phyloP scores from a whole-genome alignment of 768 basidiomycete genomes.

The Xerocomellus chrysenteron region DNA sequence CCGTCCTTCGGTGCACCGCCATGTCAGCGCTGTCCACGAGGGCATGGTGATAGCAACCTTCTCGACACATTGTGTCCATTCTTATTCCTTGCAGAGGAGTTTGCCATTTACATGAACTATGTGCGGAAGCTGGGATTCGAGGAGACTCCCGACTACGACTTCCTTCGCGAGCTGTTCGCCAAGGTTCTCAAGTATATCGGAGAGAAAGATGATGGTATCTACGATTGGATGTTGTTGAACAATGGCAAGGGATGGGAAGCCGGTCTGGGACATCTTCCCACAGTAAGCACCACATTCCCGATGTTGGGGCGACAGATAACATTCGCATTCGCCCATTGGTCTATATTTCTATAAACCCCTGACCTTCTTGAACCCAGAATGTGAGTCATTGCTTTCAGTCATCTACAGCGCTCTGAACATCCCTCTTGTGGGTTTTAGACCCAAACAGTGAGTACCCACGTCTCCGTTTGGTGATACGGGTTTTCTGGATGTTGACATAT shows the following conservation, averaged over 20 bases:
- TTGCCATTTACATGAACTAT: constrained; percentile 98
- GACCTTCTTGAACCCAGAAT: no score
- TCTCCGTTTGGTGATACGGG: no score
- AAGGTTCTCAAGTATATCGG: constrained; percentile 87
- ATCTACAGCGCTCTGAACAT: no score
- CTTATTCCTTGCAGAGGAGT: constrained; percentile 62
- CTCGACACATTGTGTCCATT: constrained; percentile 1
- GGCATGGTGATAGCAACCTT: not conserved
- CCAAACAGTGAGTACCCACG: no score
- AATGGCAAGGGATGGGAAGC: constrained; percentile 96
- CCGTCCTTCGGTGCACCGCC: not conserved
- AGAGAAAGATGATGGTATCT: constrained; percentile 88
- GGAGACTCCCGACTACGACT: constrained; percentile 97
- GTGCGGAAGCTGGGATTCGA: constrained; percentile 98
- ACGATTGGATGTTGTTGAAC: constrained; percentile 97
- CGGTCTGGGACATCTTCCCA: constrained; percentile 32
- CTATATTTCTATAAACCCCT: no score
- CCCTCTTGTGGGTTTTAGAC: no score
- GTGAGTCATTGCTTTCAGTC: no score
- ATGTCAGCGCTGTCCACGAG: not conserved
- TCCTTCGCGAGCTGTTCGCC: constrained; percentile 89
- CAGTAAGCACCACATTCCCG: no score
- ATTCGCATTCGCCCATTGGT: no score
- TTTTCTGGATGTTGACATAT: no score
- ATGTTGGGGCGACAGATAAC: no score